Percentiles rank a stretch among this genome's conserved stretches.
Evolutionary conservation across 2,329 filamentous ascomycete species (phyloP).

Genomic region (Penicillium italicum): DNA sequence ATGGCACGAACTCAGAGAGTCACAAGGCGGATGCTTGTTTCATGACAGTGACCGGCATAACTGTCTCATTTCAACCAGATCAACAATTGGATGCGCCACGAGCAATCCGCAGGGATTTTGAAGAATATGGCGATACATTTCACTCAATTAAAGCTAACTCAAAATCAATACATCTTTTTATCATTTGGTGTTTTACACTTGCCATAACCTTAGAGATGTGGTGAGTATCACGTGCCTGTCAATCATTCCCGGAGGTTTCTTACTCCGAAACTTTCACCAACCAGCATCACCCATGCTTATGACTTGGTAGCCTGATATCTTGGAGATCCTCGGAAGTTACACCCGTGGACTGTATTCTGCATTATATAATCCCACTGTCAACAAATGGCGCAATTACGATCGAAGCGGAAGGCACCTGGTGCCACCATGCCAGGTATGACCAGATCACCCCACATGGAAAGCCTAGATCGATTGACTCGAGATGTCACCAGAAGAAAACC

Average conservation of each 20-base stretch:
- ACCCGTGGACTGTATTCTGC: neutral
- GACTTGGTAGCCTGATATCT: neutral
- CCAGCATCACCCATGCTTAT: neutral
- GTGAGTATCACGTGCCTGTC: conserved; percentile 1
- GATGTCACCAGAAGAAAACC: conserved; percentile 6
- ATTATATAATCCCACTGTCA: neutral
- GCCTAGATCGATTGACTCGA: neutral
- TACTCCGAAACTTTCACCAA: conserved; percentile 11
- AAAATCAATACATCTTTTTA: too few relatives aligned
- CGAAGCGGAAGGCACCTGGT: conserved; percentile 8
- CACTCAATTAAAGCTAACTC: too few relatives aligned
- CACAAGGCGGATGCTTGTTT: too few relatives aligned
- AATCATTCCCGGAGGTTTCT: conserved; percentile 13
- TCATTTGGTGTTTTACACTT: too few relatives aligned
- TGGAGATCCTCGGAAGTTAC: neutral
- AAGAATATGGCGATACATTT: too few relatives aligned
- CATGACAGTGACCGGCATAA: too few relatives aligned
- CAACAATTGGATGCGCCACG: too few relatives aligned
- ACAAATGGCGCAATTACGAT: conserved; percentile 6
- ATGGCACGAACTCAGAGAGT: too few relatives aligned
- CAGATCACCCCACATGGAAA: neutral
- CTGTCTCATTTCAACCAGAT: too few relatives aligned
- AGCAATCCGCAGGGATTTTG: too few relatives aligned
- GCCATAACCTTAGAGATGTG: too few relatives aligned
- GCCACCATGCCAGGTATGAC: conserved; percentile 9